A percentile compares a stretch with the other conserved stretches of the same genome.
Conservation (phyloP, 2,329 filamentous ascomycete species). For the Pseudogymnoascus pannorum region DNA sequence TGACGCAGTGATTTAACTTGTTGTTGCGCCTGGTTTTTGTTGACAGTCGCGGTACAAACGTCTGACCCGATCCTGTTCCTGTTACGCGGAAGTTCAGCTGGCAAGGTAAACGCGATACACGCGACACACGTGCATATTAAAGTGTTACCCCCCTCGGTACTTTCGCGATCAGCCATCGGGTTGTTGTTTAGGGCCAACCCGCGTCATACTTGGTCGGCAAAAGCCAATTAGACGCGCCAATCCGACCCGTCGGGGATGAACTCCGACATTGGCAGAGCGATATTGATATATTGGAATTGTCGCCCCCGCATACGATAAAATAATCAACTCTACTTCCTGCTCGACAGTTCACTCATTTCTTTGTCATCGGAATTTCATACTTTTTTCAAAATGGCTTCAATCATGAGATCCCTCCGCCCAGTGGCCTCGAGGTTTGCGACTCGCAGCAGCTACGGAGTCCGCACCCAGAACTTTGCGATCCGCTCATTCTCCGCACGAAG, state of each 20-base stretch:
- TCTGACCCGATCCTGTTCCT: slow-evolving; percentile 6
- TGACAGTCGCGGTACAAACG: slow-evolving; percentile 8
- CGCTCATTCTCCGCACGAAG: slow-evolving; percentile 41
- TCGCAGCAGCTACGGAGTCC: slow-evolving; percentile 15
- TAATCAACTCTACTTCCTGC: neutral
- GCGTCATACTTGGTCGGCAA: slow-evolving; percentile 8
- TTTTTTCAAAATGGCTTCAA: slow-evolving; percentile 48
- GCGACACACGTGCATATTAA: slow-evolving; percentile 9
- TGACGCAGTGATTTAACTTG: neutral
- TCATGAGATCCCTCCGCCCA: slow-evolving; percentile 42
- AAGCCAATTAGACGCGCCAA: slow-evolving; percentile 7
- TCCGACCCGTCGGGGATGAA: slow-evolving; percentile 3
- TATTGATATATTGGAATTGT: slow-evolving; percentile 7
- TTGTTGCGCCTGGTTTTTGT: neutral
- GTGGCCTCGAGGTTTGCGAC: slow-evolving; percentile 22
- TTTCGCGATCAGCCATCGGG: slow-evolving; percentile 4
- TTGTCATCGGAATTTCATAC: neutral
- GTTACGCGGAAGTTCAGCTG: slow-evolving; percentile 8
- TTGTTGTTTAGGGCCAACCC: slow-evolving; percentile 2
- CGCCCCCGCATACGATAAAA: neutral
- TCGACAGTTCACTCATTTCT: slow-evolving; percentile 1
- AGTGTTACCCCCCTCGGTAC: slow-evolving; percentile 5
- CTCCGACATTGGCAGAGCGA: slow-evolving; percentile 4
- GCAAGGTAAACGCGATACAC: slow-evolving; percentile 9
- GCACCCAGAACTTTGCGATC: slow-evolving; percentile 24